Base-by-base conservation (phyloP, 176 grass and related monocot species). In the Raddia distichophylla region DNA sequence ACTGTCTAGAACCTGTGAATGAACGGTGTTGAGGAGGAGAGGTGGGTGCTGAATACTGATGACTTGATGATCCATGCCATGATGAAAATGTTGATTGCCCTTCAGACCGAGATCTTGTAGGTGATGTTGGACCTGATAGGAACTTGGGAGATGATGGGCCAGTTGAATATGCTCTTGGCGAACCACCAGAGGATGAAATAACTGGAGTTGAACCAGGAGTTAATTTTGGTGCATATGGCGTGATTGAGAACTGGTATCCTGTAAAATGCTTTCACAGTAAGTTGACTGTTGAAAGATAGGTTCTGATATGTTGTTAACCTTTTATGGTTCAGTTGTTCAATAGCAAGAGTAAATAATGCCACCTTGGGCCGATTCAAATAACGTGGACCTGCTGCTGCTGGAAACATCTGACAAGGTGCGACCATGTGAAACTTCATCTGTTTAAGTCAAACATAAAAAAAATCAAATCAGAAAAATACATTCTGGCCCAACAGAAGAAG, bases 191-290 rank as follows among this genome's bases (percentile, higher is more conserved):
- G 37, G 85, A 90, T 34, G 77, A 88, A 82, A 89, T 15, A 60
- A 79, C 85, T 61, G 86, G 89, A 77, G 91, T 83, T 47, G 83
- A 75, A 76, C 60, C 67, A 71, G 88, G 79, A 54, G 80, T 87
- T 75, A 84, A 37, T 67, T 70, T 66, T 61, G 84, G 56, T 70
- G 72, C 85, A 83, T 91, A 93, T 34, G 91, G 75, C 19, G 88
- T 89, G 86, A 93, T 84, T 54, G 90, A 87, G 81, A 95, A 98
- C 67, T 89, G 83, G 67, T 93, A 83, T 77, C 87, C 86, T 87
- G 84, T 60, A 73, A 75, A 75, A 72, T 58, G 59, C 46, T 90
- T 82, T 60, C 58, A 73, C 56, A 76, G 82, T 84, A 91, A 64
- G 48, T 48, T 56, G 37, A 45, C 54, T 8, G 8, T 3, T 45